Conservation (phyloP, 2,329 filamentous ascomycete genomes). For the Alternaria sp. region DNA sequence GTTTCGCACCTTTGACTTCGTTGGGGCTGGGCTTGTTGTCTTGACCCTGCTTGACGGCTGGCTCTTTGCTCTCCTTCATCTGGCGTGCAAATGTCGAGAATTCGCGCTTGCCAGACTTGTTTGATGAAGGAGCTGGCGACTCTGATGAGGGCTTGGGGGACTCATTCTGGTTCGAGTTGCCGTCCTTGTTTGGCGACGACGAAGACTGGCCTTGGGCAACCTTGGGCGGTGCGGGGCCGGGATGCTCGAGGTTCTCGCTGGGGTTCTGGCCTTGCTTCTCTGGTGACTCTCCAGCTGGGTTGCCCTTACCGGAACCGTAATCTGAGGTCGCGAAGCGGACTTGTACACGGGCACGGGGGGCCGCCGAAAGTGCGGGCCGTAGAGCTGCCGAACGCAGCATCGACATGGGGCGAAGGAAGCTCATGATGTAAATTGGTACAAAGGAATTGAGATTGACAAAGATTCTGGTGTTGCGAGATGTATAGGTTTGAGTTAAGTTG, state of each 20-base stretch:
- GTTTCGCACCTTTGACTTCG: conserved; percentile 50
- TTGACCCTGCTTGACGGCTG: conserved; percentile 21
- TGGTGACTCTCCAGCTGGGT: conserved; percentile 55
- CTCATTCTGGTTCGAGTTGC: conserved; percentile 18
- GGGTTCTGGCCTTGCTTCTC: conserved; percentile 53
- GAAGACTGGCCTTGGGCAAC: conserved; percentile 48
- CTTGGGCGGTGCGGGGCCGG: conserved; percentile 56
- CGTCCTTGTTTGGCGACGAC: conserved; percentile 41
- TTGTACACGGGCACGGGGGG: conserved; percentile 40
- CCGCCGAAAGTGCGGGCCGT: conserved; percentile 33
- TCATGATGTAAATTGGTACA: conserved; percentile 33
- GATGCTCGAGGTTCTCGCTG: conserved; percentile 55
- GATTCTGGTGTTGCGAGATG: not conserved
- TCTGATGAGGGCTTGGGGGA: conserved; percentile 16
- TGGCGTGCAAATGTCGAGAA: conserved; percentile 22
- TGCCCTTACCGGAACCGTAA: conserved; percentile 56
- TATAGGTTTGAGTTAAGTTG: not conserved
- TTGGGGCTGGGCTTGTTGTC: conserved; percentile 21
- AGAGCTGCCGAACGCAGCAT: conserved; percentile 40
- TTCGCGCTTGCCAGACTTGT: conserved; percentile 21
- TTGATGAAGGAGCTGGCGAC: conserved; percentile 17
- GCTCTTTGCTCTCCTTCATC: conserved; percentile 27
- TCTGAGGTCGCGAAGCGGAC: conserved; percentile 50
- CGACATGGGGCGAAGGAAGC: conserved; percentile 40
- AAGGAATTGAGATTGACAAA: conserved; percentile 11